Evolutionary conservation across 2,329 filamentous ascomycete genomes (phyloP).

Genomic region (Fusarium nelsonii): DNA sequence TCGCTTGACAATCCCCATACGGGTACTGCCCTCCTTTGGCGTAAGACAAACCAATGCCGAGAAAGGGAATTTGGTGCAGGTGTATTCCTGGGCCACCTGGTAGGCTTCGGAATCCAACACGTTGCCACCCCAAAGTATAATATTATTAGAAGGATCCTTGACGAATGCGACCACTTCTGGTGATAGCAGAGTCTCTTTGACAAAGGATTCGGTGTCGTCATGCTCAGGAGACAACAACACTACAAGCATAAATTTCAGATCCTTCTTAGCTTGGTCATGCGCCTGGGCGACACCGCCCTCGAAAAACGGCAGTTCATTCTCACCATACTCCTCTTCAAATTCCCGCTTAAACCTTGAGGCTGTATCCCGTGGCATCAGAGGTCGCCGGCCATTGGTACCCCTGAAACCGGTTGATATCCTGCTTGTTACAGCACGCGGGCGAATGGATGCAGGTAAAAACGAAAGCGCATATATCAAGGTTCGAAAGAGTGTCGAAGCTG

Average conservation of each 20-base stretch:
- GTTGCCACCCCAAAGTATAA: conserved; percentile 93
- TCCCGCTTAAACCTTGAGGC: conserved; percentile 90
- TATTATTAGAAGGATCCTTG: conserved; percentile 79
- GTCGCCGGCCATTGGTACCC: conserved; percentile 76
- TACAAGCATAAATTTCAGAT: conserved; percentile 92
- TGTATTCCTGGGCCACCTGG: conserved; percentile 87
- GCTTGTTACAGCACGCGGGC: conserved; percentile 67
- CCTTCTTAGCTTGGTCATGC: conserved; percentile 88
- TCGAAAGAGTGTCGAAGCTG: conserved; percentile 76
- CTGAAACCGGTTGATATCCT: conserved; percentile 64
- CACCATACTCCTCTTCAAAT: conserved; percentile 93
- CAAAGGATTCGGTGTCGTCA: conserved; percentile 87
- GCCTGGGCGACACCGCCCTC: conserved; percentile 94
- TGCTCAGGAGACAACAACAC: conserved; percentile 92
- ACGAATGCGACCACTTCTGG: conserved; percentile 80
- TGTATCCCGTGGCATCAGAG: conserved; percentile 86
- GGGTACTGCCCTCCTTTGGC: conserved; percentile 82
- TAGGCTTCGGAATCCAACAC: conserved; percentile 94
- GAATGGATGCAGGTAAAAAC: conserved; percentile 77
- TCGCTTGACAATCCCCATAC: conserved; percentile 90
- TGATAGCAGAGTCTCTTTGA: conserved; percentile 83
- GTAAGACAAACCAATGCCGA: conserved; percentile 88
- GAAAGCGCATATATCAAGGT: conserved; percentile 83
- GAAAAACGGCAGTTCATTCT: conserved; percentile 78
- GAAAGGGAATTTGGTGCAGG: conserved; percentile 94